These are phyloP conservation scores for Trichophyton verrucosum DNA, from an alignment of 2,329 filamentous ascomycete genomes.

Conservation along the genomic window DNA sequence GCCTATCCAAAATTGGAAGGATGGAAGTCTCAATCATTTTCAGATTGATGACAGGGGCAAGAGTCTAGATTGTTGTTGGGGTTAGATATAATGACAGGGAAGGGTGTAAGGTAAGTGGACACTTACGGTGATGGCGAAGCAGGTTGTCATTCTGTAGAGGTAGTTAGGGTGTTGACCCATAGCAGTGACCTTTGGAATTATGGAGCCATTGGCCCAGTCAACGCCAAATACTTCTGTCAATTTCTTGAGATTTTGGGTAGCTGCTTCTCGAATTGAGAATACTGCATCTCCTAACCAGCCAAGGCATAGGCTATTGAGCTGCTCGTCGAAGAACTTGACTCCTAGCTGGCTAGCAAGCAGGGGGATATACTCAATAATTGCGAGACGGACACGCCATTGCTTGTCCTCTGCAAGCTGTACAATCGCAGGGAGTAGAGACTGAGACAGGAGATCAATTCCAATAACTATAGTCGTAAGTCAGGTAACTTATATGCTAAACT, in stretches of 20 bases:
- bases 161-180: conserved; percentile 99
- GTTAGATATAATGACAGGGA: background rate
- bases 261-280: conserved; percentile 95
- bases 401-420: conserved; percentile 97
- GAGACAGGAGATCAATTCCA: conserved; percentile 90
- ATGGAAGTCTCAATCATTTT: conserved; percentile 89
- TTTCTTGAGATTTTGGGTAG: conserved; percentile 95
- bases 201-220: conserved; percentile 91
- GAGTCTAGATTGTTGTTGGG: conserved; percentile 50
- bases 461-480: conserved; percentile 52
- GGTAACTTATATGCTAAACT: background rate
- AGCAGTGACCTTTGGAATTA: conserved; percentile 95
- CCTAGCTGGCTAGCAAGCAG: conserved; percentile 89
- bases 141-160: conserved; percentile 99
- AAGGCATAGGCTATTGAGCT: conserved; percentile 92
- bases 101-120: background rate
- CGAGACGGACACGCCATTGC: conserved; percentile 94
- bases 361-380: conserved; percentile 98
- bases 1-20: conserved; percentile 88
- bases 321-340: conserved; percentile 96
- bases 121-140: conserved; percentile 93
- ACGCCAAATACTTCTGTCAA: conserved; percentile 97
- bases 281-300: conserved; percentile 96
- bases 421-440: conserved; percentile 92
- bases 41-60: conserved; percentile 82